These are phyloP conservation scores for Lotmaria passim DNA, from an alignment of 208 protist species.

Conservation along the genomic window DNA sequence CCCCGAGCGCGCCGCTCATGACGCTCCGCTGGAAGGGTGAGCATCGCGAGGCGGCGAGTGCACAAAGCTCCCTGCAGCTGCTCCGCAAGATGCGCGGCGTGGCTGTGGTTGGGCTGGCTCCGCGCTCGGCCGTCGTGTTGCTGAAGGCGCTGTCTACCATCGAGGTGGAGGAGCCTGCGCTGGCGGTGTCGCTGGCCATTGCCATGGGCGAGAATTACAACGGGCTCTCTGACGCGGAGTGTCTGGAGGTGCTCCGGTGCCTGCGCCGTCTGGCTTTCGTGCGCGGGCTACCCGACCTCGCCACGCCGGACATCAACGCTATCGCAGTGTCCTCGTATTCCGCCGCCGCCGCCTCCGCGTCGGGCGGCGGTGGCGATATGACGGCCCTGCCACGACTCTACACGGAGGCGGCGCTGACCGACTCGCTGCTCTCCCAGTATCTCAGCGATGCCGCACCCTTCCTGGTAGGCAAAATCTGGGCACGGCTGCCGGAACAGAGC, in stretches of 20 bases:
- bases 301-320: constrained; percentile 27
- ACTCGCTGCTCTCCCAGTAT: constrained; percentile 55
- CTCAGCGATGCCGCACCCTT: constrained; percentile 69
- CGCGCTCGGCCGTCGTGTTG: constrained; percentile 64
- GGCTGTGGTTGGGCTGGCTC: constrained; percentile 56
- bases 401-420: constrained; percentile 42
- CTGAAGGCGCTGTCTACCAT: constrained; percentile 66
- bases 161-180: constrained; percentile 77
- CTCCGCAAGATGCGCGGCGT: constrained; percentile 48
- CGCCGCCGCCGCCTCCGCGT: not conserved
- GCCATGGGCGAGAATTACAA: constrained; percentile 80
- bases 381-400: constrained; percentile 47
- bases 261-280: constrained; percentile 79
- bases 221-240: constrained; percentile 59
- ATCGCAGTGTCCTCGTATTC: constrained; percentile 9
- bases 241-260: constrained; percentile 81
- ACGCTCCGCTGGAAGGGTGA: constrained; percentile 80
- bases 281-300: constrained; percentile 49
- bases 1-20: constrained; percentile 44
- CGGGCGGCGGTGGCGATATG: not conserved
- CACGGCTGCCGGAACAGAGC: constrained; percentile 75
- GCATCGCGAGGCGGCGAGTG: constrained; percentile 62
- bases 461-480: constrained; percentile 77
- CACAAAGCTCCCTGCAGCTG: constrained; percentile 55
- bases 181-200: constrained; percentile 77